Percentiles rank a stretch among this genome's conserved stretches.
These are phyloP conservation scores for Micractinium conductrix DNA, from an alignment of 139 green algal genomes.

Conservation along the genomic window DNA sequence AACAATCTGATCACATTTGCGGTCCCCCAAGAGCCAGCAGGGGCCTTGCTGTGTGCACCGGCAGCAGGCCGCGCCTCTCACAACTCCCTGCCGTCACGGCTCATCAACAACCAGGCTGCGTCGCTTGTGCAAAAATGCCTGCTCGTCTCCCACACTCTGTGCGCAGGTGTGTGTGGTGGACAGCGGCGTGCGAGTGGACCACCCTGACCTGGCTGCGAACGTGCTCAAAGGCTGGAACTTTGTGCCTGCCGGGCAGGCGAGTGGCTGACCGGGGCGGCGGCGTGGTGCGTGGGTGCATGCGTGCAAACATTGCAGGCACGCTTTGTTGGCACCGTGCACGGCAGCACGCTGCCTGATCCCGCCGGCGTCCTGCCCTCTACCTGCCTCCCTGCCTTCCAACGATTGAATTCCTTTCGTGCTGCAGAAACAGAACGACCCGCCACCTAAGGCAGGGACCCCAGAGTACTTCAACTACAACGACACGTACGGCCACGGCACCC, in stretches of 20 bases:
- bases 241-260: conserved; percentile 15
- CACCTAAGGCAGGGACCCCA: not conserved
- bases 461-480: conserved; percentile 39
- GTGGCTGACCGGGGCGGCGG: not conserved
- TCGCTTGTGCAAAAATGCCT: too few relatives aligned
- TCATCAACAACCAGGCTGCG: not conserved
- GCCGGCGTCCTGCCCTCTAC: not conserved
- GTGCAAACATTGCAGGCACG: not conserved
- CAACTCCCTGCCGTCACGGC: too few relatives aligned
- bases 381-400: not conserved
- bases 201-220: conserved; percentile 20
- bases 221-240: conserved; percentile 37
- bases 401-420: not conserved
- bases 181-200: conserved; percentile 31
- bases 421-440: not conserved
- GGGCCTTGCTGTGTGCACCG: too few relatives aligned
- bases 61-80: too few relatives aligned
- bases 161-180: conserved; percentile 34
- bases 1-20: too few relatives aligned
- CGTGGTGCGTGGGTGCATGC: not conserved
- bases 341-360: not conserved
- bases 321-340: not conserved
- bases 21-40: too few relatives aligned
- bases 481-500: conserved; percentile 49
- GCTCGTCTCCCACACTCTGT: too few relatives aligned